A percentile compares a stretch with the other conserved stretches of the same genome.
These are phyloP conservation scores for Phytophthora pluvialis DNA, from an alignment of 352 stramenopile species.

Conservation along the genomic window DNA sequence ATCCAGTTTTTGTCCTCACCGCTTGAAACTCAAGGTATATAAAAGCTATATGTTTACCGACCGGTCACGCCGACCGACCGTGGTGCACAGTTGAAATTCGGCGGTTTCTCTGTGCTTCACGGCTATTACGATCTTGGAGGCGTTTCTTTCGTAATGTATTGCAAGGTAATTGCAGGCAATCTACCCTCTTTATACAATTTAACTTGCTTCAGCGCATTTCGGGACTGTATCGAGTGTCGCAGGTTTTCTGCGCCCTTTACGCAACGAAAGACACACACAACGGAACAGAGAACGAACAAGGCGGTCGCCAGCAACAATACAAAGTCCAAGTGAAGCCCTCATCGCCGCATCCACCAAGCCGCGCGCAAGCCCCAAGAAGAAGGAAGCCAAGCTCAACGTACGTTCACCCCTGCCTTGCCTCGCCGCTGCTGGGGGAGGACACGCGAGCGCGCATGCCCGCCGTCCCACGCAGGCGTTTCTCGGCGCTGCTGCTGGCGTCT, in stretches of 20 bases:
- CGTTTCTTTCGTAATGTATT: no score
- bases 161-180: not conserved
- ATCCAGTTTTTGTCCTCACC: not conserved
- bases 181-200: not conserved
- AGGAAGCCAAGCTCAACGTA: not conserved
- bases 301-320: constrained; percentile 37
- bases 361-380: constrained; percentile 1
- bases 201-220: not conserved
- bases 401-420: not conserved
- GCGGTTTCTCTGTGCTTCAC: not conserved
- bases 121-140: no score
- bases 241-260: not conserved
- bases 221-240: not conserved
- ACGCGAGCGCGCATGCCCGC: no score
- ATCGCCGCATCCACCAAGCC: constrained; percentile 20
- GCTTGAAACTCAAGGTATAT: constrained; percentile 26
- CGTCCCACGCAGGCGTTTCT: no score
- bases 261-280: constrained; percentile 33
- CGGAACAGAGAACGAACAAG: constrained; percentile 36
- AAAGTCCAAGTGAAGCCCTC: constrained; percentile 23
- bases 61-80: constrained; percentile 35
- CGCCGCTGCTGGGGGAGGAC: not conserved
- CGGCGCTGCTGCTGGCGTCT: not conserved
- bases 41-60: constrained; percentile 31
- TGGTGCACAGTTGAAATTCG: no score